Conservation (phyloP, 768 basidiomycete species). For the Suillus placidus region DNA sequence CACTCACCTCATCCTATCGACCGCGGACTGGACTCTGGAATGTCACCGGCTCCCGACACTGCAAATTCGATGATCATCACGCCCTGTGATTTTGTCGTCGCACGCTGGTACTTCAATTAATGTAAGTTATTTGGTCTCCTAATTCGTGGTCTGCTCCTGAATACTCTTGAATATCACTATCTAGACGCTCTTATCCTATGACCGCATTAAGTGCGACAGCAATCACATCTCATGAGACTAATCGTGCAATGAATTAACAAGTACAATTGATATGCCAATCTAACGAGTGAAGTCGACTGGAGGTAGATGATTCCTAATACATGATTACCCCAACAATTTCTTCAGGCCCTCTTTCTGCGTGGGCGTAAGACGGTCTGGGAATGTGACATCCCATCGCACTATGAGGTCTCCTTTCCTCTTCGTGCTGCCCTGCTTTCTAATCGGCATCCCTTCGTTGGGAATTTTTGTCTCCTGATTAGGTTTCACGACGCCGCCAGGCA, state of each 20-base stretch:
- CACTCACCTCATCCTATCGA: background rate
- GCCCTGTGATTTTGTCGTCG: background rate
- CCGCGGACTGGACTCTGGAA: background rate
- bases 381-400: conserved; percentile 80
- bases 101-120: background rate
- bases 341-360: conserved; percentile 81
- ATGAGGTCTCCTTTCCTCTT: conserved; percentile 83
- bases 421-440: conserved; percentile 72
- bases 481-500: conserved; percentile 71
- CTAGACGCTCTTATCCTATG: conserved; percentile 1
- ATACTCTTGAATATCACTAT: background rate
- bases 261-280: conserved; percentile 11
- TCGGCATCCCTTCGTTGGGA: conserved; percentile 86
- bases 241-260: conserved; percentile 11
- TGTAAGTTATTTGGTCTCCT: background rate
- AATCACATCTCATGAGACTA: background rate
- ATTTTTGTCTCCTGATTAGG: conserved; percentile 75
- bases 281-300: conserved; percentile 4
- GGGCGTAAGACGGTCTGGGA: conserved; percentile 76
- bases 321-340: conserved; percentile 56
- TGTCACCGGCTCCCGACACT: conserved; percentile 3
- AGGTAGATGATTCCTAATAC: background rate
- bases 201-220: background rate
- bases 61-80: background rate
- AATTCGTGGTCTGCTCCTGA: background rate